Conservation (phyloP, 2,329 filamentous ascomycete genomes). For the Mariannaea sp. region DNA sequence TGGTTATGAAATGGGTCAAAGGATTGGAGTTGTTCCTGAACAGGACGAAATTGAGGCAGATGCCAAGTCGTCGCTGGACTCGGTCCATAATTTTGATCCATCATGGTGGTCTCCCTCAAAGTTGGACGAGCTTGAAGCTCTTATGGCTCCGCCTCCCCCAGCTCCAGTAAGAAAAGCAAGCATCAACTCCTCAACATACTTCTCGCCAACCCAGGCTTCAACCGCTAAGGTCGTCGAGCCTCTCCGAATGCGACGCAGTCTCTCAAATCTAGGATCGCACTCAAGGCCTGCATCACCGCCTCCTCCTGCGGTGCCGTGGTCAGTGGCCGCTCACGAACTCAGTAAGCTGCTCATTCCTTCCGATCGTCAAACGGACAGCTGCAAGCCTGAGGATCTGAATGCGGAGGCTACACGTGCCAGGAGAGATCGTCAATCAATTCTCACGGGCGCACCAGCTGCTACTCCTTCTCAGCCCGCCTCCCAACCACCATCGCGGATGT, state of each 20-base stretch:
- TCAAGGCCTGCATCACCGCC: conserved; percentile 64
- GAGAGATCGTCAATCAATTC: conserved; percentile 66
- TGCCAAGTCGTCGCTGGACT: conserved; percentile 27
- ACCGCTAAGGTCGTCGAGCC: conserved; percentile 77
- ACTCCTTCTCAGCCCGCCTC: conserved; percentile 40
- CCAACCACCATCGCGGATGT: conserved; percentile 65
- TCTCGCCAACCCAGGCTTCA: conserved; percentile 85
- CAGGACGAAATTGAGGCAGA: conserved; percentile 28
- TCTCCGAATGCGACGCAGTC: conserved; percentile 65
- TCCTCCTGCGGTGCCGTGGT: conserved; percentile 84
- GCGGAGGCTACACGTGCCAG: conserved; percentile 66
- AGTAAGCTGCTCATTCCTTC: conserved; percentile 80
- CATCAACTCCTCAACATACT: conserved; percentile 72
- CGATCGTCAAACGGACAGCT: conserved; percentile 76
- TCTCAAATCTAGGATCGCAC: conserved; percentile 57
- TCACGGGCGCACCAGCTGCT: conserved; percentile 40
- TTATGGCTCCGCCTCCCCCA: conserved; percentile 56
- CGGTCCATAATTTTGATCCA: conserved; percentile 61
- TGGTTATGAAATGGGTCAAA: conserved; percentile 63
- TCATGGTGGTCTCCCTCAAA: conserved; percentile 72
- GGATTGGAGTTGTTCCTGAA: conserved; percentile 49
- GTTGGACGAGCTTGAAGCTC: conserved; percentile 71
- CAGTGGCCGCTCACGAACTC: conserved; percentile 79
- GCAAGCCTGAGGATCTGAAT: conserved; percentile 77
- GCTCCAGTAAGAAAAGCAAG: conserved; percentile 55